These are phyloP conservation scores for Stromatinia cepivora DNA, from an alignment of 2,329 filamentous ascomycete species.

Conservation along the genomic window DNA sequence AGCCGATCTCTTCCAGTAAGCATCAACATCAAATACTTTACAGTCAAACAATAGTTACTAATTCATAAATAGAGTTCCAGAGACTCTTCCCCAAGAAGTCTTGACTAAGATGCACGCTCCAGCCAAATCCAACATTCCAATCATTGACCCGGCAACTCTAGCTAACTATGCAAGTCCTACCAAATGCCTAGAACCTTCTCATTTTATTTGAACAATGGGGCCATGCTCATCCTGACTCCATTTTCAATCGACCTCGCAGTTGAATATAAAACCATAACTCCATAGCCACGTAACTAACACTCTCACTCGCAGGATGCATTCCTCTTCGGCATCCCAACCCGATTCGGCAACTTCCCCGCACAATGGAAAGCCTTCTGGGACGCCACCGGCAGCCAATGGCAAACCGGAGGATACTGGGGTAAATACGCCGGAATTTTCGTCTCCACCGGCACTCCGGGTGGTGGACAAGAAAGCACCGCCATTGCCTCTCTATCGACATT, in stretches of 20 bases:
- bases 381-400: constrained; percentile 83
- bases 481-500: constrained; percentile 81
- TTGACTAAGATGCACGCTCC: constrained; percentile 90
- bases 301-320: constrained; percentile 62
- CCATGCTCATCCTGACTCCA: not conserved
- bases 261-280: not conserved
- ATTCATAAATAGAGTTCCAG: constrained; percentile 54
- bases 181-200: not conserved
- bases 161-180: constrained; percentile 54
- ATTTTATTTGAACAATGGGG: not conserved
- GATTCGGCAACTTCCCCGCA: constrained; percentile 94
- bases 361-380: constrained; percentile 94
- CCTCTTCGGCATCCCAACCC: constrained; percentile 91
- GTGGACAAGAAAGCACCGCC: constrained; percentile 89
- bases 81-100: constrained; percentile 84
- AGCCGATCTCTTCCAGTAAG: constrained; percentile 64
- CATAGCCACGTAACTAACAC: not conserved
- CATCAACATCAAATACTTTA: constrained; percentile 1
- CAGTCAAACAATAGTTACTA: not conserved
- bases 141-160: constrained; percentile 60
- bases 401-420: constrained; percentile 72
- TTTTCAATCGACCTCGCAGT: not conserved
- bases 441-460: constrained; percentile 78
- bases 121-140: constrained; percentile 67
- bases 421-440: constrained; percentile 93